A percentile compares a stretch with the other conserved stretches of the same genome.
phyloP scores from a whole-genome alignment of 352 stramenopile species.

The Thraustotheca clavata region DNA sequence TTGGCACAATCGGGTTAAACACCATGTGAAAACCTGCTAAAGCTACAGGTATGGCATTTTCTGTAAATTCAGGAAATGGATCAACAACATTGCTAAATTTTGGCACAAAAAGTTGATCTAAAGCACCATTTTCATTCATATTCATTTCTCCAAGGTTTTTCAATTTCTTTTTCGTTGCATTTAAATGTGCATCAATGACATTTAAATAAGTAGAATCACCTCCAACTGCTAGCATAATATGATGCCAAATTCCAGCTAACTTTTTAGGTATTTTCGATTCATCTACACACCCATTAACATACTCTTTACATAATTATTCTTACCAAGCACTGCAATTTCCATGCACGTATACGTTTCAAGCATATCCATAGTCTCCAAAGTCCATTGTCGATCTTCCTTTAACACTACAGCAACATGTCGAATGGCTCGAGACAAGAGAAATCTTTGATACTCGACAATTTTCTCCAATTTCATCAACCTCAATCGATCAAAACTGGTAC shows the following conservation, averaged over 20 bases:
- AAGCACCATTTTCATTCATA: too few species aligned
- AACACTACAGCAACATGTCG: background rate
- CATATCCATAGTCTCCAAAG: background rate
- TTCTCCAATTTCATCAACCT: background rate
- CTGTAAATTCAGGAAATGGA: conserved; percentile 4
- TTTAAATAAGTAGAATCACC: background rate
- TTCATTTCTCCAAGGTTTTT: too few species aligned
- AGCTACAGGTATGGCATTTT: background rate
- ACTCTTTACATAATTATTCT: background rate
- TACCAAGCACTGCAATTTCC: background rate
- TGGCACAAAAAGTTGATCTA: background rate
- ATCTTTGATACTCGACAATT: background rate
- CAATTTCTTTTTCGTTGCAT: too few species aligned
- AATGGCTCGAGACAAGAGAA: background rate
- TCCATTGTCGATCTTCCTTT: conserved; percentile 5
- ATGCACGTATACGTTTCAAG: background rate
- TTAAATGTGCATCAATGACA: too few species aligned
- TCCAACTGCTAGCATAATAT: background rate
- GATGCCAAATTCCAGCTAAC: background rate
- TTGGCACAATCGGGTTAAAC: background rate
- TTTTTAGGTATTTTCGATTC: background rate
- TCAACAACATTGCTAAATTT: conserved; percentile 6
- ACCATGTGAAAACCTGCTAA: background rate
- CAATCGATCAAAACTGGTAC: background rate
- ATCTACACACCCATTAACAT: background rate